Evolutionary conservation across 345 rosid genomes (phyloP), one percentile per base, ranked within the genome.

Genomic region (Arabidopsis thaliana): DNA sequence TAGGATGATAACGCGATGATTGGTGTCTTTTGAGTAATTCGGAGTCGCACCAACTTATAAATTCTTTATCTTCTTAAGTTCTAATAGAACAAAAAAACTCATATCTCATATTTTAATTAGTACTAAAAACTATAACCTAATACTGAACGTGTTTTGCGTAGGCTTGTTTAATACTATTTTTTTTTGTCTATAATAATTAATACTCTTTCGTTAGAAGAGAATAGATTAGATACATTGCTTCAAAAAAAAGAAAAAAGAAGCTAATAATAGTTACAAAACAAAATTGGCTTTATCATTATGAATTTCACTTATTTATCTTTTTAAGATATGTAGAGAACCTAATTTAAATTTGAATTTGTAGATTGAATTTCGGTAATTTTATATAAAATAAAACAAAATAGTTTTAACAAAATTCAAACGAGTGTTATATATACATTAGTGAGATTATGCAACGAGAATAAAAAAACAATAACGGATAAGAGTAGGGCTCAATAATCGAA

Each of bases 31-130:
- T 74, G 59, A 65, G 78, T 65, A 56, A 48, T 65, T 51, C 56
- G 65, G 65, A 74, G 78, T 65, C 78, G 66, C 51, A 74, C 66
- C 78, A 74, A 57, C 72, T 65, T 56, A 45, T 6, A 64, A 65
- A 53, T 63, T 53, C 2, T 23, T 32, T 34, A 12, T 41, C 34
- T 40, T 49, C 2, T 4, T 23, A 16, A 16, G 20, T 16, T 16
- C 20, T 16, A 16, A 34, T 23, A 3, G 8, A 34, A 4, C 28
- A 28, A 16, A 16, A 16, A 16, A 16, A 50, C 20, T 24, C 44
- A 2, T 3, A 8, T 51, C 30, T 37, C 49, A 28, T 28, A 16
- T 16, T 16, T 16, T 16, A 16, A 16, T 16, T 16, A 16, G 20
- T 16, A 16, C 20, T 16, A 16, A 16, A 16, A 41, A 41, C 16